Conservation (phyloP, 2,329 filamentous ascomycete genomes). For the Juglanconis sp. region DNA sequence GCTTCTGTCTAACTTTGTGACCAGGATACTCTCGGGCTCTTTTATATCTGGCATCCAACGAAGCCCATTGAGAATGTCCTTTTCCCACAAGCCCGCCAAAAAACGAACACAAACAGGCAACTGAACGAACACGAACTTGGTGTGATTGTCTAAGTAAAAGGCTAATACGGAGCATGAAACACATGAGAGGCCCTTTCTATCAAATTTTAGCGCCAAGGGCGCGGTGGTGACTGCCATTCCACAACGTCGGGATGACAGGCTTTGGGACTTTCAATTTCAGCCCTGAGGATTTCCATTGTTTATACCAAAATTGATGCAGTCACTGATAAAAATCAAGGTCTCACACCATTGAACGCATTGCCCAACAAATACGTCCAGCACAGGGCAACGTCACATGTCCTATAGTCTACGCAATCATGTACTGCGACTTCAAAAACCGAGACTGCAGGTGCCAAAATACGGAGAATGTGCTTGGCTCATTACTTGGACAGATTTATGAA, state of each 20-base stretch:
- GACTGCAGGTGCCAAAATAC: background rate
- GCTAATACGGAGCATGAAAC: too few species aligned
- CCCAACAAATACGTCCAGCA: background rate
- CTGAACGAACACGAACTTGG: too few species aligned
- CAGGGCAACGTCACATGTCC: background rate
- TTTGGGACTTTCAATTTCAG: too few species aligned
- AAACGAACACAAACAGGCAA: too few species aligned
- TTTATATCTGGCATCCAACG: background rate
- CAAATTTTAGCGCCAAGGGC: too few species aligned
- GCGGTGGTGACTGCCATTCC: too few species aligned
- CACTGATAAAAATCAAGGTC: background rate
- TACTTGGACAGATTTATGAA: background rate
- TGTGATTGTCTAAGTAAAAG: too few species aligned
- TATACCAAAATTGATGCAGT: background rate
- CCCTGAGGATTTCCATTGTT: too few species aligned
- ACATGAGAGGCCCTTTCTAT: too few species aligned
- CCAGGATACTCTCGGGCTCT: background rate
- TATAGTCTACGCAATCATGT: background rate
- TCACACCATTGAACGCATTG: background rate
- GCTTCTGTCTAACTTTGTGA: background rate
- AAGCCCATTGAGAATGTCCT: background rate
- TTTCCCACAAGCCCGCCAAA: background rate
- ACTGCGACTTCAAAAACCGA: background rate
- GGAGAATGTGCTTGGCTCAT: background rate
- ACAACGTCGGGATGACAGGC: too few species aligned